A percentile compares a stretch with the other conserved stretches of the same genome.
Conservation (phyloP, 192 early-diverging fungal species). For the Physocladia obscura region DNA sequence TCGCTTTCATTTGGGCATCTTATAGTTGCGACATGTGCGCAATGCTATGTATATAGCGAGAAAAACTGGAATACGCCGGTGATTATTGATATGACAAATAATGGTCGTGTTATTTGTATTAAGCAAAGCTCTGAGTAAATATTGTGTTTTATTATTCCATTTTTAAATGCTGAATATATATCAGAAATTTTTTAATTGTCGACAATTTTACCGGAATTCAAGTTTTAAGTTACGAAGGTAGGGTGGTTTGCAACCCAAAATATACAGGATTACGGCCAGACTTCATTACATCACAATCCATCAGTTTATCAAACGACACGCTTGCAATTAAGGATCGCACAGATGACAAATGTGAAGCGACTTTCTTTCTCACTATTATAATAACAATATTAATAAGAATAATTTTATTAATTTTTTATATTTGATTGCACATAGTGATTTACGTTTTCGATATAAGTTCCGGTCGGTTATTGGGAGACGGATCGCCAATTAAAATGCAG, state of each 20-base stretch:
- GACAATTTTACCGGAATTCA: constrained; percentile 58
- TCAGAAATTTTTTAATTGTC: constrained; percentile 52
- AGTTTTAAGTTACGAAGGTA: constrained; percentile 55
- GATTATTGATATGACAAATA: constrained; percentile 54
- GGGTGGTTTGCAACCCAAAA: constrained; percentile 51
- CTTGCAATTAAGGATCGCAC: constrained; percentile 52
- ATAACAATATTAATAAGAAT: background rate
- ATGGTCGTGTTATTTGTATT: constrained; percentile 58
- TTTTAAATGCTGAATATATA: constrained; percentile 1
- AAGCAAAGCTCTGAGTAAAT: constrained; percentile 54
- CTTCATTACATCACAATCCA: constrained; percentile 48
- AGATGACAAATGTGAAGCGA: constrained; percentile 50
- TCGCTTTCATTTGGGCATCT: constrained; percentile 50
- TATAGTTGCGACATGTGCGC: constrained; percentile 51
- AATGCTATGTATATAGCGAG: constrained; percentile 60
- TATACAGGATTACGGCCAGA: constrained; percentile 55
- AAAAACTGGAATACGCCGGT: constrained; percentile 64
- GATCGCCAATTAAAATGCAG: constrained; percentile 42
- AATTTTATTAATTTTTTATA: background rate
- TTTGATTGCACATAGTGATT: constrained; percentile 34
- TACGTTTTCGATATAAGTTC: constrained; percentile 51
- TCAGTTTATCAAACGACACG: constrained; percentile 50
- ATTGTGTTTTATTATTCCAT: background rate
- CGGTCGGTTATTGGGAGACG: constrained; percentile 44
- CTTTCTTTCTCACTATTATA: background rate